These are phyloP conservation scores for Didymella pinodella DNA, from an alignment of 2,329 filamentous ascomycete species.

Conservation along the genomic window DNA sequence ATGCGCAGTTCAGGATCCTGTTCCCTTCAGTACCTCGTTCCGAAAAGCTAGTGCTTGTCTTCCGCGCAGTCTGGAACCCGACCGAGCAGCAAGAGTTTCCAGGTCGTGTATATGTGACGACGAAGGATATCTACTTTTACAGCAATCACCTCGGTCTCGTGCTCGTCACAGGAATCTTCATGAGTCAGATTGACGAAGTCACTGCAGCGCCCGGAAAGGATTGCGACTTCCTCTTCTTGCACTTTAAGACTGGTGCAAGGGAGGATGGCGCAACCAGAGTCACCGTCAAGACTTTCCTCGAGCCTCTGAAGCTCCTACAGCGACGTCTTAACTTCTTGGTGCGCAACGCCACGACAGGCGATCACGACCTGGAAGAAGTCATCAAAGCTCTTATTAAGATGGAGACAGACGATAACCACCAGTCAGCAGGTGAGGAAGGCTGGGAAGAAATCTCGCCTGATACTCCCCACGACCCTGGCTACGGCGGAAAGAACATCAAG, in stretches of 20 bases:
- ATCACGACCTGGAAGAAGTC: conserved; percentile 73
- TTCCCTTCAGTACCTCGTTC: conserved; percentile 81
- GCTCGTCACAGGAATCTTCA: conserved; percentile 77
- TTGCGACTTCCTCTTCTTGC: conserved; percentile 90
- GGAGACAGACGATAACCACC: conserved; percentile 64
- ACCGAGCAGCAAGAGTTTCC: conserved; percentile 80
- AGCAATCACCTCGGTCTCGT: conserved; percentile 93
- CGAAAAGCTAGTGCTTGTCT: conserved; percentile 89
- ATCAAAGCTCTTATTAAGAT: conserved; percentile 77
- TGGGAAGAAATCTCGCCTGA: conserved; percentile 82
- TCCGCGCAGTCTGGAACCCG: conserved; percentile 87
- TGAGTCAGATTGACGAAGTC: conserved; percentile 84
- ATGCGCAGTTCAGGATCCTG: conserved; percentile 89
- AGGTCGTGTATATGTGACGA: conserved; percentile 86
- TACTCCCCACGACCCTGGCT: conserved; percentile 64
- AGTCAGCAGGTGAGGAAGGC: conserved; percentile 81
- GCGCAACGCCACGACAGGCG: conserved; percentile 76
- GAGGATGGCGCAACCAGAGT: conserved; percentile 74
- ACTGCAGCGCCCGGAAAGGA: conserved; percentile 88
- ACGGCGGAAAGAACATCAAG: conserved; percentile 61
- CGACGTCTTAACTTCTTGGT: conserved; percentile 85
- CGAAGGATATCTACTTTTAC: conserved; percentile 92
- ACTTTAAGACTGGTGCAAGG: conserved; percentile 71
- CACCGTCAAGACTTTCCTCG: conserved; percentile 91
- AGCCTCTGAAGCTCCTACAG: conserved; percentile 83